These are phyloP conservation scores for Trichoderma polysporum DNA, from an alignment of 2,329 filamentous ascomycete species.

Conservation along the genomic window DNA sequence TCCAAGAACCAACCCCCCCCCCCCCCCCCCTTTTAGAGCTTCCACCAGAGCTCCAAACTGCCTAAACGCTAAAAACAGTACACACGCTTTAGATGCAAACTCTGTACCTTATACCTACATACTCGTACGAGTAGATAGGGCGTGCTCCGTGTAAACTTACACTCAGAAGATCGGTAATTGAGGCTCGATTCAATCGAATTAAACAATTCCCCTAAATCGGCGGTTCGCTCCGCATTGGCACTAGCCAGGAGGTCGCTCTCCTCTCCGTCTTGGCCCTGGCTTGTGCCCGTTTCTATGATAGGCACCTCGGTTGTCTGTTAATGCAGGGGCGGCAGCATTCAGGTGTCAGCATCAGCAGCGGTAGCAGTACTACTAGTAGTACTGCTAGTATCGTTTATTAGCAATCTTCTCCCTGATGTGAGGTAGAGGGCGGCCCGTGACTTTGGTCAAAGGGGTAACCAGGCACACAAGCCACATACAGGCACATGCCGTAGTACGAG, in stretches of 20 bases:
- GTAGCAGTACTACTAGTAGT: background rate
- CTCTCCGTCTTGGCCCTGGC: background rate
- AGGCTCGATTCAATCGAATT: background rate
- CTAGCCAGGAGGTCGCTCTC: slow-evolving; percentile 11
- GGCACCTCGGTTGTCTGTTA: background rate
- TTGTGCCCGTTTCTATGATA: slow-evolving; percentile 11
- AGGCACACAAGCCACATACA: background rate
- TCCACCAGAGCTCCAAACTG: background rate
- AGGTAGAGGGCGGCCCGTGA: background rate
- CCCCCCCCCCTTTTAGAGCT: background rate
- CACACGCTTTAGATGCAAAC: background rate
- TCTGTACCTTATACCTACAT: background rate
- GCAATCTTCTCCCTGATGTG: background rate
- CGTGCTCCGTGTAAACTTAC: background rate
- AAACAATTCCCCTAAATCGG: slow-evolving; percentile 10
- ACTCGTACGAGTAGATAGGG: background rate
- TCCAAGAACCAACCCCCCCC: too few relatives aligned
- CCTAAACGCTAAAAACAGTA: background rate
- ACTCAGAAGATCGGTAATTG: background rate
- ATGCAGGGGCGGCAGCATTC: background rate
- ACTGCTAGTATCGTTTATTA: background rate
- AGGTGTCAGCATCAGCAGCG: background rate
- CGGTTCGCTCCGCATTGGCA: slow-evolving; percentile 19
- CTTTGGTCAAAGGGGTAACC: background rate
- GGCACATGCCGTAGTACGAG: background rate